Percentiles rank a stretch among this genome's conserved stretches.
These are phyloP conservation scores for Podila minutissima DNA, from an alignment of 192 early-diverging fungal genomes.

Conservation along the genomic window DNA sequence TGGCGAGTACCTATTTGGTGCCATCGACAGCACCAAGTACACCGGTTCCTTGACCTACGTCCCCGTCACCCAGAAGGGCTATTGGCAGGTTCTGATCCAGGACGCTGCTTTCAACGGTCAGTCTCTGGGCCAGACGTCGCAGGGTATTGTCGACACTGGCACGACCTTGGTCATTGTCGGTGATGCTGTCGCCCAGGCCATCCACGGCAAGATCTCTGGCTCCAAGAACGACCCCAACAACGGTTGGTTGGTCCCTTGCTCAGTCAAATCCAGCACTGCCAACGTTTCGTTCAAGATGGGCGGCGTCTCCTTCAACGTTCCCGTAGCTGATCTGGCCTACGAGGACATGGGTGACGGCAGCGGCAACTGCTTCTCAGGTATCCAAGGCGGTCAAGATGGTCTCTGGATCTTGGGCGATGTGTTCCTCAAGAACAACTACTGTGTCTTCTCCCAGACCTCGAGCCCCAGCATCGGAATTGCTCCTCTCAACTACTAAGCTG, in stretches of 20 bases:
- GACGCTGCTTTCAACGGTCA: conserved; percentile 53
- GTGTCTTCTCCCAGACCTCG: conserved; percentile 64
- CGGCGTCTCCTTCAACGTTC: conserved; percentile 45
- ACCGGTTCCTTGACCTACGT: conserved; percentile 64
- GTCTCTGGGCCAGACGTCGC: conserved; percentile 39
- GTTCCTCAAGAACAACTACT: conserved; percentile 69
- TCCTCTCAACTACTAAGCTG: conserved; percentile 11
- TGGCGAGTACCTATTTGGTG: conserved; percentile 68
- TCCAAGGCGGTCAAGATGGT: conserved; percentile 3
- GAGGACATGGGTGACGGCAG: conserved; percentile 32
- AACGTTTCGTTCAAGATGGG: conserved; percentile 51
- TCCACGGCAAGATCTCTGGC: conserved; percentile 55
- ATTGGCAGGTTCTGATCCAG: conserved; percentile 67
- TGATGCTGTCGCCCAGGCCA: conserved; percentile 59
- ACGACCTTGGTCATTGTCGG: conserved; percentile 73
- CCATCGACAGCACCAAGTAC: conserved; percentile 60
- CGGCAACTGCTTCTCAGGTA: conserved; percentile 8
- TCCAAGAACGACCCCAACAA: conserved; percentile 32
- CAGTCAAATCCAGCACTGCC: conserved; percentile 20
- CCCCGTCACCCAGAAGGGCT: conserved; percentile 63
- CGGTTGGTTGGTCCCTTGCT: conserved; percentile 46
- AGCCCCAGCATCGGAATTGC: conserved; percentile 63
- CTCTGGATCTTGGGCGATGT: conserved; percentile 66
- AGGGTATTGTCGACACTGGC: conserved; percentile 71
- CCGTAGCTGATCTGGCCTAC: conserved; percentile 51